Evolutionary conservation across 257 asterid genomes (phyloP).

Genomic region (Ballota nigra): DNA sequence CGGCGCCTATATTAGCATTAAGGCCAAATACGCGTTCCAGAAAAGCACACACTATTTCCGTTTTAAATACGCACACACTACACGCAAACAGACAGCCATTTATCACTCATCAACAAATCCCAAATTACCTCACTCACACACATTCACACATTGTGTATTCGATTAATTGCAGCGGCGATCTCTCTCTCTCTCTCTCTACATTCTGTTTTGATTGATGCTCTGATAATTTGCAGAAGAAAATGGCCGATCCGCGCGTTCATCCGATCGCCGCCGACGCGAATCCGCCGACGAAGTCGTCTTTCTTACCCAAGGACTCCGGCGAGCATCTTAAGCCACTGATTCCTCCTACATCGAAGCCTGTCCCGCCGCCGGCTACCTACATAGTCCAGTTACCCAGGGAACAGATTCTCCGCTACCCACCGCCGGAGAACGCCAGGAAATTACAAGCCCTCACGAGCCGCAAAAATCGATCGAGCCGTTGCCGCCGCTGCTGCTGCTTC

Average conservation of each 20-base stretch:
- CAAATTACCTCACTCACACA: background rate
- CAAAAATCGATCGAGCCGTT: constrained; percentile 39
- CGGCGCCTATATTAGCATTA: too few relatives aligned
- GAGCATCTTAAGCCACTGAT: constrained; percentile 28
- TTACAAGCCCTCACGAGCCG: constrained; percentile 33
- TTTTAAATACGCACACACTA: background rate
- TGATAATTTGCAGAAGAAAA: background rate
- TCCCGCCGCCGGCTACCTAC: constrained; percentile 41
- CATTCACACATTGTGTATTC: too few relatives aligned
- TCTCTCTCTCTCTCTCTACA: too few relatives aligned
- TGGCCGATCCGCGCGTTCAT: constrained; percentile 40
- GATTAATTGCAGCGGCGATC: too few relatives aligned
- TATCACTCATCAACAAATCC: background rate
- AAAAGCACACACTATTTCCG: too few relatives aligned
- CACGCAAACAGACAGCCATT: background rate
- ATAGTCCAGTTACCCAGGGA: constrained; percentile 54
- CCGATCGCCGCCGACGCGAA: constrained; percentile 28
- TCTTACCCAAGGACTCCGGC: constrained; percentile 1
- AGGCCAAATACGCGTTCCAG: too few relatives aligned
- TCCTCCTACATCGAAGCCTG: constrained; percentile 28
- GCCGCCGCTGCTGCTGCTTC: constrained; percentile 58
- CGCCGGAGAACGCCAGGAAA: constrained; percentile 51
- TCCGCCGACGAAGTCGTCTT: too few relatives aligned
- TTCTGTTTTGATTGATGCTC: too few relatives aligned
- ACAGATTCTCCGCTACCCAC: constrained; percentile 56